Conservation (phyloP, 768 basidiomycete genomes). For the Amanita subjunquillea region DNA sequence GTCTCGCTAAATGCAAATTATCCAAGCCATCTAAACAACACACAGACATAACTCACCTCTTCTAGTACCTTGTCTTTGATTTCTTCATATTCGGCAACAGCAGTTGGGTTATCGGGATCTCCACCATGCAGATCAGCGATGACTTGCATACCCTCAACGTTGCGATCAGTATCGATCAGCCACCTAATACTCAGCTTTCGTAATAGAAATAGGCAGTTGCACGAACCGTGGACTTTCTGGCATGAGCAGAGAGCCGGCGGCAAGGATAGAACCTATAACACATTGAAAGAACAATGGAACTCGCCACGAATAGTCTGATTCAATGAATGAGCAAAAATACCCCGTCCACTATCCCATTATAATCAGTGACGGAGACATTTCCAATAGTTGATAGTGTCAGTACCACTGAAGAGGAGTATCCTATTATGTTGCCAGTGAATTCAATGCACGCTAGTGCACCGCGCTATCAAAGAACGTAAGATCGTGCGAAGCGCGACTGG, state of each 20-base stretch:
- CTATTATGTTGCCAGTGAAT: conserved; percentile 87
- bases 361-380: conserved; percentile 1
- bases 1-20: conserved; percentile 40
- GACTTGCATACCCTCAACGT: conserved; percentile 75
- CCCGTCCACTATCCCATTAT: conserved; percentile 65
- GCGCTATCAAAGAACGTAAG: conserved; percentile 35
- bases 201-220: conserved; percentile 17
- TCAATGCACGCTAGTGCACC: conserved; percentile 93
- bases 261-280: conserved; percentile 73
- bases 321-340: conserved; percentile 86
- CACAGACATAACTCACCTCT: conserved; percentile 35
- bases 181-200: conserved; percentile 37
- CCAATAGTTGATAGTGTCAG: neutral
- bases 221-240: conserved; percentile 82
- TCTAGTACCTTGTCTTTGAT: conserved; percentile 73
- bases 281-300: conserved; percentile 85
- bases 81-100: conserved; percentile 79
- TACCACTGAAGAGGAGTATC: conserved; percentile 86
- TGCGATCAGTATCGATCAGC: conserved; percentile 82
- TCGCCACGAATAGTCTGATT: conserved; percentile 84
- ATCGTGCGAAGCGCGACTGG: neutral
- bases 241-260: conserved; percentile 68
- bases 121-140: conserved; percentile 87
- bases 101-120: conserved; percentile 52
- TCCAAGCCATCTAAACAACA: neutral